These are phyloP conservation scores for Claviceps humidiphila DNA, from an alignment of 2,329 filamentous ascomycete species.

Conservation along the genomic window DNA sequence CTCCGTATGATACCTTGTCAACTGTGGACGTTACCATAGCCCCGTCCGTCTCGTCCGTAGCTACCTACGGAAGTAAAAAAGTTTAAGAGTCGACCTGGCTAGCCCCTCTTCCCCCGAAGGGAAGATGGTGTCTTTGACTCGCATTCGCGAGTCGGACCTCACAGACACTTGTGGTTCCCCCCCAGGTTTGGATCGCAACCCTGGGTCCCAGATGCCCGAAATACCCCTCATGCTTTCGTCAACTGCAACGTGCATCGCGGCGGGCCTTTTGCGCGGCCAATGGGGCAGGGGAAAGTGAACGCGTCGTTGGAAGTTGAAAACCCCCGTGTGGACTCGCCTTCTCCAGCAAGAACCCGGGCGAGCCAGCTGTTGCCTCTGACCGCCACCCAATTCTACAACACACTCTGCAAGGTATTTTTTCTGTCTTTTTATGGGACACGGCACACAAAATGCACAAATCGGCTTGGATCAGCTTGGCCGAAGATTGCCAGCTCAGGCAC, in stretches of 20 bases:
- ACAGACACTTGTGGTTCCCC: background rate
- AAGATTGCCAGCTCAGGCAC: background rate
- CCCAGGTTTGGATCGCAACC: background rate
- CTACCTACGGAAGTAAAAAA: background rate
- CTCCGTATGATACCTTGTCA: no score
- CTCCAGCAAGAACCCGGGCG: background rate
- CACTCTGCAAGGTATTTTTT: no score
- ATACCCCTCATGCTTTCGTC: background rate
- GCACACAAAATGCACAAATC: background rate
- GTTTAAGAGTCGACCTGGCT: background rate
- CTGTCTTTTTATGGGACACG: conserved; percentile 2
- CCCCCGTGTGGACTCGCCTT: background rate
- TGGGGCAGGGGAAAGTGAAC: background rate
- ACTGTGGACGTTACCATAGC: no score
- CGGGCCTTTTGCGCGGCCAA: background rate
- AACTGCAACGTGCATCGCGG: background rate
- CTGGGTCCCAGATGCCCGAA: background rate
- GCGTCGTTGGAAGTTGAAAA: background rate
- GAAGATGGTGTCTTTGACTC: conserved; percentile 1
- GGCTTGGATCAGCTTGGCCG: background rate
- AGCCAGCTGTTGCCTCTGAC: background rate
- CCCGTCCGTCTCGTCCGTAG: background rate
- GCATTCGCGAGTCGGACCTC: conserved; percentile 3
- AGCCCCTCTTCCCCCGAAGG: background rate
- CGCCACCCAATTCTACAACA: background rate